Base-by-base conservation (phyloP, 2,329 filamentous ascomycete species). In the Cytospora schulzeri region DNA sequence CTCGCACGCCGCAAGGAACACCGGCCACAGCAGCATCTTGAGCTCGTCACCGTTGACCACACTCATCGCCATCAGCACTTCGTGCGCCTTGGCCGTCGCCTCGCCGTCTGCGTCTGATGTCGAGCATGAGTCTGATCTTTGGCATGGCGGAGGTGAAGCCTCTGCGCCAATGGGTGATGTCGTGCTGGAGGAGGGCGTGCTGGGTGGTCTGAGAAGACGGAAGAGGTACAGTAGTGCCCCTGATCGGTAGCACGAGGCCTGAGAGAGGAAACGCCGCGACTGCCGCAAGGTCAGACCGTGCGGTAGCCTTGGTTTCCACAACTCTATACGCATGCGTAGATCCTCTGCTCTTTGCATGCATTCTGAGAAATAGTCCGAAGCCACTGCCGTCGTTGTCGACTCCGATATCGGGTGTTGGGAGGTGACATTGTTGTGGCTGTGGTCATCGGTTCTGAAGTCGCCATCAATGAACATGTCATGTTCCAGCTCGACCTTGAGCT, bases 21-120 rank as follows among this genome's bases (percentile, higher is more conserved):
- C 68, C 3, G 73, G 72, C 73, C 73, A 75, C 14, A 74, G 56
- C 9, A 72, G 68, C 59, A 73, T 71, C 58, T 71, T 71, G 22
- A 73, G 57, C 59, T 74, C 71, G 4, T 70, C 70, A 1, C 69
- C 63, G 22, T 26, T 33, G n/a, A 31, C 26, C 2, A 64, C 68
- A 28, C 58, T 68, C 2, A 69, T 67, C 64, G 73, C 70, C 29
- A 71, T 65, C 52, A 74, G 64, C n/a, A 74, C 67, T 22, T 74
- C 72, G 60, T 72, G 73, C 17, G 73, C 73, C 65, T 69, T 71
- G 3, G 63, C 61, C 4, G 73, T 55, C 2, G 73, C 73, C 33
- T 67, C 67, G 0, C 62, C 52, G 52, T 75, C 71, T 11, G 35
- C 26, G 19, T n/a, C 41, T n/a, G n/a, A 11, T 24, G n/a, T 14